Base-by-base conservation (phyloP, 345 rosid genomes). In the Salix purpurea region DNA sequence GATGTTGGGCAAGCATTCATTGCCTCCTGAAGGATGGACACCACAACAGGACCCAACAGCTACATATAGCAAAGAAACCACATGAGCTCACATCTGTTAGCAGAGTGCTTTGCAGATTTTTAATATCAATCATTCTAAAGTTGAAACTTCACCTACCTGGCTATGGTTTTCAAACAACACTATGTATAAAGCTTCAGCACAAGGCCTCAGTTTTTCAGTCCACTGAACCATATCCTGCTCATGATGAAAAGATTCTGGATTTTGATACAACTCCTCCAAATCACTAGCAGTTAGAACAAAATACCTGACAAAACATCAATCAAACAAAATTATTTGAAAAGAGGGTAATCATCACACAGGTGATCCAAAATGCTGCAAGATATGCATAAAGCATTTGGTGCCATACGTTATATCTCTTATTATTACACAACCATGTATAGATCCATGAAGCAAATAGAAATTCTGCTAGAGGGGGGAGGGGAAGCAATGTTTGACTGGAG, bases 191-290 rank as follows among this genome's bases (percentile, higher is more conserved):
- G 98, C 99, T 88, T 96, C 99, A 42, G 99, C 98, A 82, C 97
- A 96, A 73, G 99, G 99, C 83, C 94, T 87, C 77, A 93, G 84
- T 86, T 96, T 96, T 83, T 96, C 98, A 70, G 96, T 89, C 99
- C 99, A 96, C 78, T 96, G 97, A 87, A 96, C 75, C 97, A 95
- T 91, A 84, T 95, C 99, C 83, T 95, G 99, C 88, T 95, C 96
- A 85, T 95, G 99, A 83, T 93, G 98, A 84, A 96, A 96, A 71
- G 95, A 89, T 88, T 96, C 98, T 30, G 99, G 92, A 82, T 88
- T 92, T 77, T 88, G 94, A 86, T 90, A 90, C 97, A 91, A 93
- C 75, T 90, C 97, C 85, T 92, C 98, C 84, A 96, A 83, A 90
- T 96, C 98, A 86, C 80, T 85, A 62, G 91, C 83, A 64, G 91